These are phyloP conservation scores for Keqinozyma sinolaborantium DNA, from an alignment of 1,139 yeast genomes.

Conservation along the genomic window DNA sequence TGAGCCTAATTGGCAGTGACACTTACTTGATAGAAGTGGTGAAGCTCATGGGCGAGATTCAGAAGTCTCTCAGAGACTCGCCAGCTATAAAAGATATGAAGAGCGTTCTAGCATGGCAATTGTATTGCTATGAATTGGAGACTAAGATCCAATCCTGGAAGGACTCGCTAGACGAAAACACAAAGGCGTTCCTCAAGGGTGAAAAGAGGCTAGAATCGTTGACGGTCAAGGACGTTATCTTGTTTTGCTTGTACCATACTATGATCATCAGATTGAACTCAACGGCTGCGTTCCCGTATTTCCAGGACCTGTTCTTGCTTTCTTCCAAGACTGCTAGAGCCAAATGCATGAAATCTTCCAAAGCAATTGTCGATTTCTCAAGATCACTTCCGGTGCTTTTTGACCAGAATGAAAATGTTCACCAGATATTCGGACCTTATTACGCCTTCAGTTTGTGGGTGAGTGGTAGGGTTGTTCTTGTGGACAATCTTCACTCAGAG, in stretches of 20 bases:
- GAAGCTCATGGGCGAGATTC: constrained; percentile 12
- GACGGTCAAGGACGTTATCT: constrained; percentile 6
- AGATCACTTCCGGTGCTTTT: constrained; percentile 5
- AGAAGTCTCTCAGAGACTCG: constrained; percentile 10
- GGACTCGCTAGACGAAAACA: constrained; percentile 5
- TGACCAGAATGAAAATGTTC: constrained; percentile 4
- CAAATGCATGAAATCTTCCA: constrained; percentile 10
- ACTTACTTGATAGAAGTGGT: constrained; percentile 11
- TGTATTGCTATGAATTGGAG: constrained; percentile 13
- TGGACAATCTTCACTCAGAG: constrained; percentile 9
- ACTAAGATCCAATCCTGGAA: constrained; percentile 10
- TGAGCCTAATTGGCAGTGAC: constrained; percentile 10
- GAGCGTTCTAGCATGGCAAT: constrained; percentile 13
- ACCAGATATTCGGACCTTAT: constrained; percentile 14
- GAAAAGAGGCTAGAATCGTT: constrained; percentile 3
- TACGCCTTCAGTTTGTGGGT: constrained; percentile 18
- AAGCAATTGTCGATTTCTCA: constrained; percentile 7
- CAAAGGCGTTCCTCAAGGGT: constrained; percentile 7
- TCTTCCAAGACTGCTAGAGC: constrained; percentile 12
- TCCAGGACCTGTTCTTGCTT: constrained; percentile 10
- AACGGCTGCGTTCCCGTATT: constrained; percentile 13
- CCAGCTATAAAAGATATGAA: constrained; percentile 12
- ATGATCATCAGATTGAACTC: constrained; percentile 14
- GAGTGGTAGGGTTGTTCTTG: constrained; percentile 14
- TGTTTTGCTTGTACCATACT: constrained; percentile 12